A percentile compares a stretch with the other conserved stretches of the same genome.
Conservation (phyloP, 2,329 filamentous ascomycete genomes). For the Aspergillus sp. region DNA sequence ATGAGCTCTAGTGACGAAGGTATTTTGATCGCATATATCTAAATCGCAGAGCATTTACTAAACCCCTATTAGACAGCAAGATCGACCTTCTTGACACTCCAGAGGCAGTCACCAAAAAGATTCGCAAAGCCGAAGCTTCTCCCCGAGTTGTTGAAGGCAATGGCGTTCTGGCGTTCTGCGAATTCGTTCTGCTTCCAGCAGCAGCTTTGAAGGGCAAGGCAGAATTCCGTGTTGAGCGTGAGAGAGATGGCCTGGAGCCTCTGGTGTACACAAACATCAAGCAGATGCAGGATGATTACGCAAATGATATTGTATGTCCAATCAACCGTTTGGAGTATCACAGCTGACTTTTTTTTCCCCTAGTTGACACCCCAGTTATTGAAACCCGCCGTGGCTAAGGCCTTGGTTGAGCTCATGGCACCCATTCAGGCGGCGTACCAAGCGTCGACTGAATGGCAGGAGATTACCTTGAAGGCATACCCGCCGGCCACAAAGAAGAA, state of each 20-base stretch:
- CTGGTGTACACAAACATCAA: constrained; percentile 74
- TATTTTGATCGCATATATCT: constrained; percentile 7
- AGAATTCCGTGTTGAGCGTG: constrained; percentile 64
- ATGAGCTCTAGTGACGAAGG: constrained; percentile 66
- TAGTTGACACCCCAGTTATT: constrained; percentile 78
- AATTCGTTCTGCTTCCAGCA: constrained; percentile 78
- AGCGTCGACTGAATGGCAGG: constrained; percentile 69
- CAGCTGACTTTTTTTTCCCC: not conserved
- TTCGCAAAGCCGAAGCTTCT: constrained; percentile 76
- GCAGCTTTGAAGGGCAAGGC: constrained; percentile 37
- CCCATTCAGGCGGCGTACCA: constrained; percentile 67
- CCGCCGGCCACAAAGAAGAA: not conserved
- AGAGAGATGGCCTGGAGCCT: constrained; percentile 60
- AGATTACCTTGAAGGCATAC: constrained; percentile 50
- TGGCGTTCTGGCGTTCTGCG: constrained; percentile 77
- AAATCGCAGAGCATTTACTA: not conserved
- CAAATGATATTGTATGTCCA: constrained; percentile 63
- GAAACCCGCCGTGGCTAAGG: constrained; percentile 75
- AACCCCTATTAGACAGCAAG: constrained; percentile 44
- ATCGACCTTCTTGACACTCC: constrained; percentile 76
- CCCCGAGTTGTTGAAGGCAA: constrained; percentile 77
- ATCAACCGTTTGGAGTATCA: not conserved
- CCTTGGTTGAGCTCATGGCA: constrained; percentile 66
- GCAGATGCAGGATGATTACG: constrained; percentile 75
- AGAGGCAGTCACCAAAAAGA: constrained; percentile 71